A percentile compares a stretch with the other conserved stretches of the same genome.
phyloP scores from a whole-genome alignment of 2,329 filamentous ascomycete species.

The Ceratocystis cubensis region DNA sequence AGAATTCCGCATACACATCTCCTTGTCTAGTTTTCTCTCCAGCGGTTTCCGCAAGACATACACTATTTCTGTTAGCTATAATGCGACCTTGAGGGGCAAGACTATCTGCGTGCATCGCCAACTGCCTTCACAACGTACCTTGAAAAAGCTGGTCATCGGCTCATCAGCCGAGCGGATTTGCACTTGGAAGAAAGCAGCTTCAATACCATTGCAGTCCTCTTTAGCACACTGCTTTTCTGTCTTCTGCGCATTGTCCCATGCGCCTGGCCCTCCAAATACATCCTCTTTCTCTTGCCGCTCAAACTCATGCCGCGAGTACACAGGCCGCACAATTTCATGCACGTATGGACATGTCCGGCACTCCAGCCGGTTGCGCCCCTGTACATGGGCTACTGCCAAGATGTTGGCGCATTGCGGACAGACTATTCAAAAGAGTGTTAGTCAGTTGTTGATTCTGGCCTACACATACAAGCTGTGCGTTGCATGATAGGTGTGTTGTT shows the following conservation, averaged over 20 bases:
- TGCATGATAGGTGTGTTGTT: too few species aligned
- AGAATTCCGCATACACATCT: background rate
- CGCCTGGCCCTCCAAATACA: constrained; percentile 75
- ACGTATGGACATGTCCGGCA: constrained; percentile 94
- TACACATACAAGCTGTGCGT: background rate
- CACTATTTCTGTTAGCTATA: constrained; percentile 35
- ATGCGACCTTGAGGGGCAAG: background rate
- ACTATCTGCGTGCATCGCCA: constrained; percentile 14
- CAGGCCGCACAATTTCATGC: constrained; percentile 63
- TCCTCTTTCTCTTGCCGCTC: constrained; percentile 78
- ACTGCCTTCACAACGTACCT: constrained; percentile 38
- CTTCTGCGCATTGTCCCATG: constrained; percentile 88
- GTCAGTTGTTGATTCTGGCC: constrained; percentile 16
- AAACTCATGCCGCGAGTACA: constrained; percentile 74
- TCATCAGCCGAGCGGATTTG: constrained; percentile 98
- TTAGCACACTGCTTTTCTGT: constrained; percentile 69
- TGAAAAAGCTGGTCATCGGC: constrained; percentile 94
- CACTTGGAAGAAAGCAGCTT: constrained; percentile 90
- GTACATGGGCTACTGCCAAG: constrained; percentile 55
- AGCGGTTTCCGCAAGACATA: constrained; percentile 52
- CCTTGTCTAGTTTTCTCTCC: constrained; percentile 48
- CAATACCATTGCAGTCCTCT: constrained; percentile 64
- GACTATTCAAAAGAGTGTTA: constrained; percentile 39
- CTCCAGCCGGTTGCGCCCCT: constrained; percentile 68
- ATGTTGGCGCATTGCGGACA: constrained; percentile 76